phyloP scores from a whole-genome alignment of 306 rosid genomes.

The Quercus variabilis region DNA sequence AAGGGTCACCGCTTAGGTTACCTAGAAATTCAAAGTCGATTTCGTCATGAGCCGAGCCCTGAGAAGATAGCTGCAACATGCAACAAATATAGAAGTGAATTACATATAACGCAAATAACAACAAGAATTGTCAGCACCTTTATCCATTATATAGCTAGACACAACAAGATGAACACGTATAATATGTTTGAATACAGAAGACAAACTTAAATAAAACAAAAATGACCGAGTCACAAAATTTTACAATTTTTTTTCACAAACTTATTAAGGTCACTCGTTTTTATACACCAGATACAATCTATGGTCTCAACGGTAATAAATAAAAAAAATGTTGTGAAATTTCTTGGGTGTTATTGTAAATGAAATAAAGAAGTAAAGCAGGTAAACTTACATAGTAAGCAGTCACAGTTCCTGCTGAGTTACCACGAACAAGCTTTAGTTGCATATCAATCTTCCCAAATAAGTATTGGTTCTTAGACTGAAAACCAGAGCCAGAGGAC shows the following conservation, averaged over 20 bases:
- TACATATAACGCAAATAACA: background rate
- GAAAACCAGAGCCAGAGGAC: constrained; percentile 51
- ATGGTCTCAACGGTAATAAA: too few species aligned
- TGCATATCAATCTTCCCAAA: constrained; percentile 69
- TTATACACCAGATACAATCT: too few species aligned
- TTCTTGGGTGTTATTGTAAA: too few species aligned
- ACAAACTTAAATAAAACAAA: background rate
- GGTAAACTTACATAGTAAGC: constrained; percentile 45
- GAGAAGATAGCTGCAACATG: constrained; percentile 44
- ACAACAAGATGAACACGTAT: too few species aligned
- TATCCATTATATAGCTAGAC: too few species aligned
- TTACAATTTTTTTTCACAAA: too few species aligned
- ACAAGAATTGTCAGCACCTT: too few species aligned
- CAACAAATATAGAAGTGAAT: background rate
- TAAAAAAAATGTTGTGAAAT: too few species aligned
- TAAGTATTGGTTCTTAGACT: constrained; percentile 38
- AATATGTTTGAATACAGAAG: background rate
- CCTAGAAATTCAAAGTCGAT: constrained; percentile 71
- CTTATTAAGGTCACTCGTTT: too few species aligned
- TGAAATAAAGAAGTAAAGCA: background rate
- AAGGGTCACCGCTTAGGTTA: constrained; percentile 63
- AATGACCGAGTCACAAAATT: background rate
- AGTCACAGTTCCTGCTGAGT: constrained; percentile 60
- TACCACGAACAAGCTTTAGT: constrained; percentile 64
- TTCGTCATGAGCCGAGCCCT: constrained; percentile 54